Evolutionary conservation across 768 basidiomycete species (phyloP).

Genomic region (Leccinum arenicola): DNA sequence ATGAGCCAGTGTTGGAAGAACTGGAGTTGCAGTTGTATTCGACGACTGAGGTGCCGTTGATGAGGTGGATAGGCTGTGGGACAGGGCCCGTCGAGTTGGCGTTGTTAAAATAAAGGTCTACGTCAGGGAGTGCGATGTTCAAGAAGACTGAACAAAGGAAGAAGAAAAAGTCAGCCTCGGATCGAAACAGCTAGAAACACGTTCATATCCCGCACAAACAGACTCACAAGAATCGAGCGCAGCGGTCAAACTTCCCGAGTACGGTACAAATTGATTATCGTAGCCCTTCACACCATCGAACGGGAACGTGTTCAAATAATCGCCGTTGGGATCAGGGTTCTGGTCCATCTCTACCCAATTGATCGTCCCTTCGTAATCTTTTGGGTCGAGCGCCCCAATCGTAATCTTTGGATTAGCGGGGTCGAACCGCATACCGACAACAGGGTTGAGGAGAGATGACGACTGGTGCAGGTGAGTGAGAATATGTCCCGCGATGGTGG

Average conservation of each 20-base stretch:
- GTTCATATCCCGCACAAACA: background rate
- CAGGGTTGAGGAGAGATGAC: slow-evolving; percentile 29
- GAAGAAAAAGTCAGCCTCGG: background rate
- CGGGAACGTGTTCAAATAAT: slow-evolving; percentile 20
- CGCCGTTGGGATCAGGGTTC: slow-evolving; percentile 14
- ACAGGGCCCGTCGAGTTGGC: slow-evolving; percentile 23
- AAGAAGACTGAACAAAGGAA: slow-evolving; percentile 11
- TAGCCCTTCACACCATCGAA: slow-evolving; percentile 32
- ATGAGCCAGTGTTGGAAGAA: background rate
- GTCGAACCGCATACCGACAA: slow-evolving; percentile 30
- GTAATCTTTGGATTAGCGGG: slow-evolving; percentile 28
- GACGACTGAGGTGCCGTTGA: background rate
- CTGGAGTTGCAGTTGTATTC: slow-evolving; percentile 19
- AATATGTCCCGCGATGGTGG: slow-evolving; percentile 7
- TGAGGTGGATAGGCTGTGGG: slow-evolving; percentile 4
- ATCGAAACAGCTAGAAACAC: background rate
- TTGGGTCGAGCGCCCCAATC: slow-evolving; percentile 31
- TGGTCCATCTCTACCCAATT: slow-evolving; percentile 27
- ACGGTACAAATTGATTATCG: slow-evolving; percentile 25
- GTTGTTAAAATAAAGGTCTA: slow-evolving; percentile 16
- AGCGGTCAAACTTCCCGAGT: slow-evolving; percentile 12
- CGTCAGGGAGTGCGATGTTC: slow-evolving; percentile 19
- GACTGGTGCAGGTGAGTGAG: slow-evolving; percentile 21
- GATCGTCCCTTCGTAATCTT: slow-evolving; percentile 31
- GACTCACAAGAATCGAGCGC: slow-evolving; percentile 26